Evolutionary conservation across 352 stramenopile species (phyloP).

Genomic region (Globisporangium alternatum): DNA sequence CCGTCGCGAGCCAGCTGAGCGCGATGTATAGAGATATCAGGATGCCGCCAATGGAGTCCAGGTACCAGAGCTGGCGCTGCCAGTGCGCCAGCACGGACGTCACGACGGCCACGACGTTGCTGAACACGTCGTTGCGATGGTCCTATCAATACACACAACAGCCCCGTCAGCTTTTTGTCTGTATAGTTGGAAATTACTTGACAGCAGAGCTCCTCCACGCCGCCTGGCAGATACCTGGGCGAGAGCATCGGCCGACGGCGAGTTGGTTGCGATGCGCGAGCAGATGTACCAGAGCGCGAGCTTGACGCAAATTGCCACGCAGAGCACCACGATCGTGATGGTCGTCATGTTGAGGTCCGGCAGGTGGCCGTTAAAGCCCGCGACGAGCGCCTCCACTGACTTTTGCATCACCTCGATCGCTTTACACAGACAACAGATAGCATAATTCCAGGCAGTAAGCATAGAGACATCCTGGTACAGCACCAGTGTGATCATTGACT

Average conservation of each 20-base stretch:
- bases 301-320: constrained; percentile 79
- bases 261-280: constrained; percentile 56
- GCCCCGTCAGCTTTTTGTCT: not conserved
- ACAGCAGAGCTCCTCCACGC: too few relatives aligned
- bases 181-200: too few relatives aligned
- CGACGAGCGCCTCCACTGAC: constrained; percentile 77
- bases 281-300: constrained; percentile 81
- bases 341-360: constrained; percentile 68
- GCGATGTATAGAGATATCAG: constrained; percentile 97
- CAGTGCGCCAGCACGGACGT: constrained; percentile 71
- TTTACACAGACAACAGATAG: constrained; percentile 5
- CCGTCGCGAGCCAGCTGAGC: constrained; percentile 92
- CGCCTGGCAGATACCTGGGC: constrained; percentile 41
- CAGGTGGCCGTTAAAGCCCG: constrained; percentile 55
- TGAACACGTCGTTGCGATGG: constrained; percentile 97
- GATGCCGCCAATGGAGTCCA: constrained; percentile 94
- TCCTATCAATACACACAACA: constrained; percentile 54
- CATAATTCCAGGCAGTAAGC: constrained; percentile 2
- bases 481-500: not conserved
- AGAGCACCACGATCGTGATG: constrained; percentile 64
- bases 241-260: constrained; percentile 66
- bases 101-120: constrained; percentile 89
- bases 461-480: not conserved
- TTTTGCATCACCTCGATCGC: constrained; percentile 95
- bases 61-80: constrained; percentile 86